Evolutionary conservation across 176 grass and related monocot species (phyloP).

Genomic region (Poa pratensis): DNA sequence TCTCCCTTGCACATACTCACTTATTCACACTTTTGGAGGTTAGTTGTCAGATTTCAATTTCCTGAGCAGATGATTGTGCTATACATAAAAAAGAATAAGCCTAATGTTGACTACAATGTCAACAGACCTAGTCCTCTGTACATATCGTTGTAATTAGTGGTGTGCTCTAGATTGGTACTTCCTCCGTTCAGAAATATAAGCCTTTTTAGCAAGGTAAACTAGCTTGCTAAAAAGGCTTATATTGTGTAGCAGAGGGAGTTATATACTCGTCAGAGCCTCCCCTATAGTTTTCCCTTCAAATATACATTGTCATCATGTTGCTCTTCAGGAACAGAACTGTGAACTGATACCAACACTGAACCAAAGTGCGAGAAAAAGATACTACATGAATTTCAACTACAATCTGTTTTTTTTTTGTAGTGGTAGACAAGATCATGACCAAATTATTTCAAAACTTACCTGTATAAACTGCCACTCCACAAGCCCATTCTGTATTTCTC

Average conservation of each 20-base stretch:
- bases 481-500: constrained; percentile 99
- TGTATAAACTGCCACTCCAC: constrained; percentile 96
- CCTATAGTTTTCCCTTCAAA: background rate
- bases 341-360: background rate
- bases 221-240: too few species aligned
- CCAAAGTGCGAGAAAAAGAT: background rate
- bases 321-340: background rate
- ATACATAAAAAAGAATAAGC: background rate
- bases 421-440: background rate
- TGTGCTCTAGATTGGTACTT: background rate
- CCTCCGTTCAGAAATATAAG: too few species aligned
- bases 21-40: background rate
- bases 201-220: too few species aligned
- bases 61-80: background rate
- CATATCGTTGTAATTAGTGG: constrained; percentile 10
- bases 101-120: background rate
- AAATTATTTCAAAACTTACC: constrained; percentile 48
- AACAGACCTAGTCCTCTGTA: background rate
- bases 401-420: background rate
- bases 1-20: background rate
- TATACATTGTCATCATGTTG: background rate
- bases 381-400: constrained; percentile 28
- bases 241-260: too few species aligned
- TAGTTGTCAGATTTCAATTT: background rate
- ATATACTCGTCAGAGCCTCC: background rate